Evolutionary conservation across 331 rosid species (phyloP), one percentile per base, ranked within the genome.

Genomic region (Cydonia oblonga): DNA sequence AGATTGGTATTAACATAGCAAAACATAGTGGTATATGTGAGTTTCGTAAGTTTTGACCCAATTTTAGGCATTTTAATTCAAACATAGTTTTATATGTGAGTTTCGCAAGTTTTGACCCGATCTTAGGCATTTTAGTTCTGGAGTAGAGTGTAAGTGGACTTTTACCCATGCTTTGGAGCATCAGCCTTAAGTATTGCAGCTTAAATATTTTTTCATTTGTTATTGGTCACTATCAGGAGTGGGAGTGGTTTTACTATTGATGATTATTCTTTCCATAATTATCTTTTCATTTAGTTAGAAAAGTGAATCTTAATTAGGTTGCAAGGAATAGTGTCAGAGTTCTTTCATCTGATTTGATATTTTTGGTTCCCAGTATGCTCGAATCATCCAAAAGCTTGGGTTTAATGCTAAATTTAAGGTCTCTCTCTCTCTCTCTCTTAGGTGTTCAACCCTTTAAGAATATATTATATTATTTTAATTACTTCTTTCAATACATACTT

Each of bases 341-440:
- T 62, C 19, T 88, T 61, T 33, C 7, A 42, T 76, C 79, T 82
- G 42, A 79, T 24, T 38, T 73, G 40, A 32, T 32, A 42, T 72
- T 74, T 64, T 7, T 22, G 16, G 73, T 74, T 49, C 80, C 75
- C 89, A 95, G 99, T 91, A 91, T 82, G 99, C 99, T 57, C 96
- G 97, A 53, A 90, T 95, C 62, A 91, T 95, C 73, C 97, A 91
- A 69, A 95, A 91, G 53, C 96, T 95, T 70, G 96, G 96, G 42
- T 95, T 95, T 80, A 83, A 88, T 0, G 99, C 97, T 7, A 87
- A 87, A 74, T 95, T 91, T 75, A 91, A 91, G 99, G 99, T 91
- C 51, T 44, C 56, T 40, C 28, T 66, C 66, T 59, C 44, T 35
- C 42, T 35, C 12, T 9, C 42, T 35, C 12, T 35, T 3, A 33